Evolutionary conservation across 2,329 filamentous ascomycete species (phyloP).

Genomic region (Scytalidium lignicola): DNA sequence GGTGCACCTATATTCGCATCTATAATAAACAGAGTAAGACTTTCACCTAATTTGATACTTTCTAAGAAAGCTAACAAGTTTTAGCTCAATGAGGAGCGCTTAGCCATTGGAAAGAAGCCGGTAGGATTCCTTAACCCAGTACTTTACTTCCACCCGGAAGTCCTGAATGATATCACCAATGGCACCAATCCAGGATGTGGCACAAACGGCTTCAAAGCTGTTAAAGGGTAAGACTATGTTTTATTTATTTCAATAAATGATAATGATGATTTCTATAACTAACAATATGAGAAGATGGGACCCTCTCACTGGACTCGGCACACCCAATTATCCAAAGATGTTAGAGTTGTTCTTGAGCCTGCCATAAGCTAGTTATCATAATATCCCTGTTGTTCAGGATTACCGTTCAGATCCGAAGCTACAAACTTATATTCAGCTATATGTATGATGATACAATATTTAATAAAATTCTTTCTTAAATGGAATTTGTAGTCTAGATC

Average conservation of each 20-base stretch:
- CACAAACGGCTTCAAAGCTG: slow-evolving; percentile 29
- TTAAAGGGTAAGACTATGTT: slow-evolving; percentile 14
- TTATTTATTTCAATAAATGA: no score
- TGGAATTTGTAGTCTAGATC: no score
- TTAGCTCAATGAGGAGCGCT: slow-evolving; percentile 32
- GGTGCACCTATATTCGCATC: no score
- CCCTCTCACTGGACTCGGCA: slow-evolving; percentile 29
- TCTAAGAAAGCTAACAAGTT: no score
- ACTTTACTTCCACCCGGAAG: slow-evolving; percentile 25
- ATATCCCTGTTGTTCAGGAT: no score
- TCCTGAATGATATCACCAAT: slow-evolving; percentile 25
- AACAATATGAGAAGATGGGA: slow-evolving; percentile 13
- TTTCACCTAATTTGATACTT: no score
- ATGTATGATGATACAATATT: no score
- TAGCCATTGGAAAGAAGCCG: slow-evolving; percentile 31
- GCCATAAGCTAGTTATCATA: slow-evolving; percentile 3
- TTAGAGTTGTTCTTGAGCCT: slow-evolving; percentile 13
- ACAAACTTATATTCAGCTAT: no score
- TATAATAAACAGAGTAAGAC: no score
- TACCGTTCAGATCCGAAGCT: no score
- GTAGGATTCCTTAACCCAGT: slow-evolving; percentile 38
- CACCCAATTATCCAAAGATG: slow-evolving; percentile 19
- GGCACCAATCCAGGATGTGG: slow-evolving; percentile 17
- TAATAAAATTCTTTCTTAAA: no score
- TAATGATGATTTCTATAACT: no score